A percentile compares a stretch with the other conserved stretches of the same genome.
phyloP scores from a whole-genome alignment of 257 asterid genomes.

The Solanum tacnaense region DNA sequence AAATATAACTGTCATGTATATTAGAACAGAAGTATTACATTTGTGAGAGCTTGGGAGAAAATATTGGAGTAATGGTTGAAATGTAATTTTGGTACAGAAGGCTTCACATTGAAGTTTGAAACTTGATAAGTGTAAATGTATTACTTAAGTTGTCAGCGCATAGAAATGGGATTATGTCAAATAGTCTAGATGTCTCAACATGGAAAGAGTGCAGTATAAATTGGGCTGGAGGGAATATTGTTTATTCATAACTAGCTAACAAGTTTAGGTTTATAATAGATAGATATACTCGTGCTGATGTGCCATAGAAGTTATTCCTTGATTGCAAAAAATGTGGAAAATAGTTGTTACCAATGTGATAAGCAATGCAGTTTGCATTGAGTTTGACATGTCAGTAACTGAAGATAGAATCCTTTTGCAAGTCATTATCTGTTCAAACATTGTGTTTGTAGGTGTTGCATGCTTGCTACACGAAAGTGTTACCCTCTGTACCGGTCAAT shows the following conservation, averaged over 20 bases:
- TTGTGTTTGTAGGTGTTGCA: conserved; percentile 55
- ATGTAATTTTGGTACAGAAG: neutral
- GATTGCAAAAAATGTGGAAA: neutral
- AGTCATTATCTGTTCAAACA: neutral
- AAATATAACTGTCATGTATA: neutral
- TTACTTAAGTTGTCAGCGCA: neutral
- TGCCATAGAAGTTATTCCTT: neutral
- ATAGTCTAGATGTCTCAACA: neutral
- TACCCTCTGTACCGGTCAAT: conserved; percentile 77
- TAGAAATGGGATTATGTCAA: neutral
- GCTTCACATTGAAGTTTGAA: neutral
- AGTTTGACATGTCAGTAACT: neutral
- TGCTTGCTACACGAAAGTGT: conserved; percentile 81
- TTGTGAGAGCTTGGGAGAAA: neutral
- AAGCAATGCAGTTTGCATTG: neutral
- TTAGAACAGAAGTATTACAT: neutral
- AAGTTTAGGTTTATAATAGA: neutral
- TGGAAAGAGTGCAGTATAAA: neutral
- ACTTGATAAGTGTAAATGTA: neutral
- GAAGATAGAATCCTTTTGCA: neutral
- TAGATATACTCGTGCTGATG: neutral
- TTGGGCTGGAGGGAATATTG: neutral
- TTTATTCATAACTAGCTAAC: neutral
- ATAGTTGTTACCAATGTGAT: neutral
- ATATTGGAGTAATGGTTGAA: neutral